Base-by-base conservation (phyloP, 352 stramenopile genomes). In the Saprolegnia diclina region DNA sequence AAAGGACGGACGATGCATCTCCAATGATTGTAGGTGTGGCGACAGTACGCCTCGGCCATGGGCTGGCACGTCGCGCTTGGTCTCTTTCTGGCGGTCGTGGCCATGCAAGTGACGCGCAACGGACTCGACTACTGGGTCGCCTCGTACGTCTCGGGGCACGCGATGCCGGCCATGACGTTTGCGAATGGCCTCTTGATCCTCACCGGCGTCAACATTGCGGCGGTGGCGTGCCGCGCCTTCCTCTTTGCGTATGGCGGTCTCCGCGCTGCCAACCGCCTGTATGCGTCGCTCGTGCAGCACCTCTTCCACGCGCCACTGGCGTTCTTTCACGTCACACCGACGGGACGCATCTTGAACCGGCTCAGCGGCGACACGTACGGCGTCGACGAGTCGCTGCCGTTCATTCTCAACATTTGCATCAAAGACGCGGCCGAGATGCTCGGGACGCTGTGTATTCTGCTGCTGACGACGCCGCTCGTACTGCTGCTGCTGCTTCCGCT, bases 351-450 rank as follows among this genome's bases (percentile, higher is more conserved):
- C 42, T 68, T 92, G 0, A 94, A 94, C 37, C 76, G 86, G 14
- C 64, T 92, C n/a, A 90, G 83, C 26, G 80, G 84, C 7, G 84
- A 94, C 56, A 91, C 83, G 11, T 95, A 94, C 64, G 74, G 80
- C 4, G 78, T 96, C 10, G 89, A 96, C 72, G 89, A 97, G 70
- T 91, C 85, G 18, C 73, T 96, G 18, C 89, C 90, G 10, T 97
- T 97, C 61, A 88, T 89, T 55, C 76, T 96, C 57, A 97, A 96
- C 67, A 86, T 95, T 44, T 93, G 92, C 57, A 72, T 97, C 19
- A 91, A 90, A 44, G 87, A 97, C 71, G 71, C 80, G 11, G 80
- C 83, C 0, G 85, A 91, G 10, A 75, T 97, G 6, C 19, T 81
- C 5, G 88, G 86, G 0, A 79, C 86, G 1, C 81, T 94, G 32